Percentiles rank a stretch among this genome's conserved stretches.
These are phyloP conservation scores for Truncatella angustata DNA, from an alignment of 2,329 filamentous ascomycete genomes.

Conservation along the genomic window DNA sequence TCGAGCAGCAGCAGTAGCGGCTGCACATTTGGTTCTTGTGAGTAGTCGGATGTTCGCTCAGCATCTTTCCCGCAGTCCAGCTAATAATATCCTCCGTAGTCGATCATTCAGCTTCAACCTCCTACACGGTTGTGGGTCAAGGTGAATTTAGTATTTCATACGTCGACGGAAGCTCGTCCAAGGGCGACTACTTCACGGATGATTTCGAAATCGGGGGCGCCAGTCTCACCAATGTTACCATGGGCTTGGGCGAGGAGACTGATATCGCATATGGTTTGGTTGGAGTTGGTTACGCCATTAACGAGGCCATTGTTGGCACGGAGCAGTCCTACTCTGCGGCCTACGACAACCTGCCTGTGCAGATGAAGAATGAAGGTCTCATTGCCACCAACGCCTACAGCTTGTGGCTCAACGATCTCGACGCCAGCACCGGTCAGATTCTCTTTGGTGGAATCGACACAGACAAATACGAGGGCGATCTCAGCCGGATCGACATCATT, in stretches of 20 bases:
- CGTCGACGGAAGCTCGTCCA: conserved; percentile 56
- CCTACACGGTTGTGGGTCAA: conserved; percentile 41
- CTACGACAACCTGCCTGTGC: conserved; percentile 62
- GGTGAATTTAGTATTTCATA: conserved; percentile 58
- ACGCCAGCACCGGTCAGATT: conserved; percentile 65
- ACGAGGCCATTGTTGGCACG: conserved; percentile 45
- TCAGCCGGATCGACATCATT: conserved; percentile 61
- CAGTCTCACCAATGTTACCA: conserved; percentile 53
- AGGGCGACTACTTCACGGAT: conserved; percentile 59
- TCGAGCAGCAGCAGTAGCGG: conserved; percentile 20
- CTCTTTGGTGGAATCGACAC: conserved; percentile 82
- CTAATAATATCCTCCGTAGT: conserved; percentile 34
- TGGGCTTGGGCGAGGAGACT: conserved; percentile 55
- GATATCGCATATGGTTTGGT: conserved; percentile 57
- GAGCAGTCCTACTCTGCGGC: conserved; percentile 22
- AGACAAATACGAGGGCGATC: conserved; percentile 65
- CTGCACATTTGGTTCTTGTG: conserved; percentile 47
- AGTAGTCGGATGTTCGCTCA: conserved; percentile 21
- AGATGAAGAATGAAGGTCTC: conserved; percentile 59
- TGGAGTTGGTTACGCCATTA: conserved; percentile 58
- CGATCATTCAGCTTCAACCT: conserved; percentile 41
- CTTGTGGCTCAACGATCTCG: conserved; percentile 62
- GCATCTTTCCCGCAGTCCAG: background rate
- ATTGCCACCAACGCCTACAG: conserved; percentile 71
- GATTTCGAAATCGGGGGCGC: conserved; percentile 52